Percentiles rank a stretch among this genome's conserved stretches.
These are phyloP conservation scores for Curvularia hawaiiensis DNA, from an alignment of 2,329 filamentous ascomycete species.

Conservation along the genomic window DNA sequence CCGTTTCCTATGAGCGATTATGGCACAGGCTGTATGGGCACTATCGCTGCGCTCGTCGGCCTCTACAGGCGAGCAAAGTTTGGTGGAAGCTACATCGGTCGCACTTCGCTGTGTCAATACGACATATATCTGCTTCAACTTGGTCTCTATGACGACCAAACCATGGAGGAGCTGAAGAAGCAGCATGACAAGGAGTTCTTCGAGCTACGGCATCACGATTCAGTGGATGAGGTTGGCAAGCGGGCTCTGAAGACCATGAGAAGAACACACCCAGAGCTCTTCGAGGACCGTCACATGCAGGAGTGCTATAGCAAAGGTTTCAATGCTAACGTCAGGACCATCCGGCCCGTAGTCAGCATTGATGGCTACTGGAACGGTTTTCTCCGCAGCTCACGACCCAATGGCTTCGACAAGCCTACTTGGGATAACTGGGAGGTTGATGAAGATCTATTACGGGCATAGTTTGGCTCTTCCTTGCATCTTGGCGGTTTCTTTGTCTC, in stretches of 20 bases:
- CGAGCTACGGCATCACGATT: conserved; percentile 63
- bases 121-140: conserved; percentile 68
- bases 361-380: conserved; percentile 57
- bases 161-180: conserved; percentile 59
- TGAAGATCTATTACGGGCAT: conserved; percentile 42
- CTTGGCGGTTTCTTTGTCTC: background rate
- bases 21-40: conserved; percentile 73
- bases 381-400: conserved; percentile 56
- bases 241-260: conserved; percentile 63
- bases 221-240: conserved; percentile 68
- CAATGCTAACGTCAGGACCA: conserved; percentile 54
- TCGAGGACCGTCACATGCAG: conserved; percentile 54
- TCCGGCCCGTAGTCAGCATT: conserved; percentile 53
- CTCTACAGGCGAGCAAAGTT: conserved; percentile 65
- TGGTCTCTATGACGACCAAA: conserved; percentile 60
- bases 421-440: conserved; percentile 56
- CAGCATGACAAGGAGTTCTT: conserved; percentile 61
- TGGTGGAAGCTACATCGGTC: conserved; percentile 71
- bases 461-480: conserved; percentile 1
- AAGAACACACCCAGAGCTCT: conserved; percentile 59
- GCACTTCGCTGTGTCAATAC: conserved; percentile 69
- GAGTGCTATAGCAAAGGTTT: conserved; percentile 56
- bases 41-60: conserved; percentile 68
- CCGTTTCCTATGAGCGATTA: conserved; percentile 67
- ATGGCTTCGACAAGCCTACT: conserved; percentile 56